phyloP scores from a whole-genome alignment of 1,284 basidiomycete genomes.

The Naganishia sp. region DNA sequence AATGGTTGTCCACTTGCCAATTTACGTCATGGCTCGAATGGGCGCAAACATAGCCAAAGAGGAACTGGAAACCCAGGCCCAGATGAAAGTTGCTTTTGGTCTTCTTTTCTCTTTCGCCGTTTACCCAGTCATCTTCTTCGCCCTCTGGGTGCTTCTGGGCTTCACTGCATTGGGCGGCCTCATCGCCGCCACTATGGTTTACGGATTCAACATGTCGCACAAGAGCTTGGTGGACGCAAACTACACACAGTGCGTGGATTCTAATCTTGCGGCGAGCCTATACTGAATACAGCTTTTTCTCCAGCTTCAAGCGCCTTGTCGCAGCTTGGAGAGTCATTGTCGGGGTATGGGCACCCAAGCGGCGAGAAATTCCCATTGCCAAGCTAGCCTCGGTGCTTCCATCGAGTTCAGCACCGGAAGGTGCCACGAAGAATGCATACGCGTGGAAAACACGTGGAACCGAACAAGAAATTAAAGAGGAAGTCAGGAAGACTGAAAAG shows the following conservation, averaged over 20 bases:
- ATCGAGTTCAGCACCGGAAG: conserved; percentile 42
- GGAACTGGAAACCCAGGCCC: conserved; percentile 82
- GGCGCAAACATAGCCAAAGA: conserved; percentile 75
- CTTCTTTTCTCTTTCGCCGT: conserved; percentile 71
- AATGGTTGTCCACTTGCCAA: conserved; percentile 74
- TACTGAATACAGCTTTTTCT: background rate
- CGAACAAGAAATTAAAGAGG: conserved; percentile 40
- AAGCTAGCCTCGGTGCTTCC: conserved; percentile 68
- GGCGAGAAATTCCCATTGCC: conserved; percentile 70
- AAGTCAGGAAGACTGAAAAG: conserved; percentile 51
- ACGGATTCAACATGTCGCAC: conserved; percentile 78
- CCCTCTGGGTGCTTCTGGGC: conserved; percentile 75
- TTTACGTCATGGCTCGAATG: conserved; percentile 73
- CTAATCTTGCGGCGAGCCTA: background rate
- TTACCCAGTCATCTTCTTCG: conserved; percentile 78
- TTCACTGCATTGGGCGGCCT: conserved; percentile 63
- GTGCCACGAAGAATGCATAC: conserved; percentile 41
- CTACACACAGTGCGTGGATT: conserved; percentile 68
- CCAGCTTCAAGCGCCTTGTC: conserved; percentile 67
- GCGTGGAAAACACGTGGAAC: conserved; percentile 40
- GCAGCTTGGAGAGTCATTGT: conserved; percentile 87
- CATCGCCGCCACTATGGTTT: conserved; percentile 60
- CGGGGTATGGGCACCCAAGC: conserved; percentile 82
- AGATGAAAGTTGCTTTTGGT: conserved; percentile 86
- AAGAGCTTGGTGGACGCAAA: conserved; percentile 59